phyloP scores from a whole-genome alignment of 2,329 filamentous ascomycete species.

The Aspergillus neoniger region DNA sequence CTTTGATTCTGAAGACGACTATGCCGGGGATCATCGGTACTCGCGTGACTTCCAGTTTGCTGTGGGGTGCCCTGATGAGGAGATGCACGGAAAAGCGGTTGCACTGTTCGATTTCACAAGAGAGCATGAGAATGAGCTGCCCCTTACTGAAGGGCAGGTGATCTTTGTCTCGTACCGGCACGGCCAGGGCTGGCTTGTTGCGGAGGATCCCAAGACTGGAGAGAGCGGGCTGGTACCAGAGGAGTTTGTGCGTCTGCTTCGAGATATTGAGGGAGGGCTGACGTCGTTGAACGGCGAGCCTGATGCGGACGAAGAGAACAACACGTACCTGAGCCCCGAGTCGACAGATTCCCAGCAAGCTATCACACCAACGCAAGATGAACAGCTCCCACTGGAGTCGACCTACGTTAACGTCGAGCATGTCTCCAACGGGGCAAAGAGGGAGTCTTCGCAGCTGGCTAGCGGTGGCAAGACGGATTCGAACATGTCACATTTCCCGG shows the following conservation, averaged over 20 bases:
- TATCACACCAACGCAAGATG: slow-evolving; percentile 34
- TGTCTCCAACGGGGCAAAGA: slow-evolving; percentile 29
- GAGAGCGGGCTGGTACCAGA: slow-evolving; percentile 95
- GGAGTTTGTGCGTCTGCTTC: slow-evolving; percentile 88
- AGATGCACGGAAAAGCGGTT: slow-evolving; percentile 95
- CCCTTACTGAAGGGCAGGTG: slow-evolving; percentile 88
- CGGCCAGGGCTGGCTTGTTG: slow-evolving; percentile 95
- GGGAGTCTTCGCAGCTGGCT: slow-evolving; percentile 22
- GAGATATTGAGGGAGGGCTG: slow-evolving; percentile 90
- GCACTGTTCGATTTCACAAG: slow-evolving; percentile 92
- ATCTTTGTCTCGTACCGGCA: slow-evolving; percentile 96
- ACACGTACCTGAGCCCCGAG: slow-evolving; percentile 57
- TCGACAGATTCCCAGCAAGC: slow-evolving; percentile 44
- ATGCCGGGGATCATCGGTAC: slow-evolving; percentile 69
- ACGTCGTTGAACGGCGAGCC: slow-evolving; percentile 66
- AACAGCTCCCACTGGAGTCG: slow-evolving; percentile 16
- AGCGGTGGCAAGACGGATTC: slow-evolving; percentile 48
- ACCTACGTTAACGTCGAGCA: slow-evolving; percentile 13
- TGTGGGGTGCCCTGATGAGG: slow-evolving; percentile 91
- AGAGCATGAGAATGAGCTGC: slow-evolving; percentile 95
- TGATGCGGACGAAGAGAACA: slow-evolving; percentile 49
- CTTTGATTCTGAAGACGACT: slow-evolving; percentile 48
- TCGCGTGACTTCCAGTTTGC: slow-evolving; percentile 93
- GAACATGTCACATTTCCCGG: slow-evolving; percentile 13
- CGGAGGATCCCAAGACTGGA: slow-evolving; percentile 88